Percentiles rank a stretch among this genome's conserved stretches.
phyloP scores from a whole-genome alignment of 1,284 basidiomycete genomes.

The Bjerkandera adusta region DNA sequence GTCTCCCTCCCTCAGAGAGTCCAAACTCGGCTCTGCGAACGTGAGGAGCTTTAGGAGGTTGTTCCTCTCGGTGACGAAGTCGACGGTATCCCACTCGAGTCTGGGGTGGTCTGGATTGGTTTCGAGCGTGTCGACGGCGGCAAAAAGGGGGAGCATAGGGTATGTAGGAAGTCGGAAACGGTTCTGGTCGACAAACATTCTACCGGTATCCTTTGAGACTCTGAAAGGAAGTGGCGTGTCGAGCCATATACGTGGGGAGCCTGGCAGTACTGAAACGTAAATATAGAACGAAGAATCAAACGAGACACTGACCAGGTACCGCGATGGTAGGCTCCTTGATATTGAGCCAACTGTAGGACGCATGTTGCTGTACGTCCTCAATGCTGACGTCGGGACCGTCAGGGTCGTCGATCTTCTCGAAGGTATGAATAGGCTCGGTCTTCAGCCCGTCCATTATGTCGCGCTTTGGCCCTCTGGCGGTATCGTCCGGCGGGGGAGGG shows the following conservation, averaged over 20 bases:
- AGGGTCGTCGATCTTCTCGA: too few species aligned
- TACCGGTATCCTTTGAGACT: conserved; percentile 46
- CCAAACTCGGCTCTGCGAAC: conserved; percentile 34
- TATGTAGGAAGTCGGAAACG: conserved; percentile 40
- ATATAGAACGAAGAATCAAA: not conserved
- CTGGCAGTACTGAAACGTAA: conserved; percentile 27
- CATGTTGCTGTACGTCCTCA: conserved; percentile 37
- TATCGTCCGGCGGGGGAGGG: too few species aligned
- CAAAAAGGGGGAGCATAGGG: conserved; percentile 46
- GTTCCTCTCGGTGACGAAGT: conserved; percentile 60
- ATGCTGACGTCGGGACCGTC: conserved; percentile 30
- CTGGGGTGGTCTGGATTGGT: conserved; percentile 23
- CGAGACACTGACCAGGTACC: conserved; percentile 48
- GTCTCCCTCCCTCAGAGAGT: conserved; percentile 27
- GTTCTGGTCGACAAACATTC: conserved; percentile 49
- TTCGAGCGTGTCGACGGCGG: conserved; percentile 43
- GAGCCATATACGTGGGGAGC: conserved; percentile 50
- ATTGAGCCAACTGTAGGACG: conserved; percentile 50
- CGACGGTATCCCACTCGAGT: conserved; percentile 47
- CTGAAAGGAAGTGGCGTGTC: conserved; percentile 38
- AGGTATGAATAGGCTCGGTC: too few species aligned
- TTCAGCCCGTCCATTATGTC: too few species aligned
- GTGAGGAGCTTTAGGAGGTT: conserved; percentile 52
- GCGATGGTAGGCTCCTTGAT: conserved; percentile 40
- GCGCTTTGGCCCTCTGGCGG: too few species aligned